Evolutionary conservation across 495 filamentous ascomycete genomes (phyloP), one percentile per base, ranked within the genome.

Genomic region (Penicillium verhagenii): DNA sequence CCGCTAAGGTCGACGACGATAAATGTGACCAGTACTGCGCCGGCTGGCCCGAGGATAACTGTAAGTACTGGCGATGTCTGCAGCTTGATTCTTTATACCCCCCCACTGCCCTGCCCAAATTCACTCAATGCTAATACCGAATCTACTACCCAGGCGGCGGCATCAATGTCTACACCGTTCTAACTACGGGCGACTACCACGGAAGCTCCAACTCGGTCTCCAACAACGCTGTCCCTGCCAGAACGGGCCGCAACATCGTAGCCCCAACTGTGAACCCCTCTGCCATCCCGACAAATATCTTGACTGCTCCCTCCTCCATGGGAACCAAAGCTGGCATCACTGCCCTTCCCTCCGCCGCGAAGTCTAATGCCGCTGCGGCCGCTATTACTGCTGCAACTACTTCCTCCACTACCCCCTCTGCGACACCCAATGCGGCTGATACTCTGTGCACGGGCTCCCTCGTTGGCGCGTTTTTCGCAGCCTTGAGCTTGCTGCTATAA

Each of bases 11-110:
- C 14, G 61, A 64, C 29, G 62, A 68, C 48, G 64, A 63, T 4
- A 35, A 70, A 49, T 78, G 75, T 60, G 59, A 63, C 26, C 46
- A 38, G 1, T 10, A 16, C 3, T 78, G 75, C 46, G n/a, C 60
- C 4, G 75, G 74, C 7, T 78, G 47, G 9, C 53, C 63, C 4
- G 28, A 19, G 14, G 61, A 69, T 24, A 60, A 44, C 0, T 77
- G 75, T 77, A 68, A 57, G 71, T 66, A n/a, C n/a, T n/a, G n/a
- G n/a, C n/a, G n/a, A n/a, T n/a, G n/a, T n/a, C n/a, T n/a, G n/a
- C n/a, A n/a, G n/a, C n/a, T n/a, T n/a, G n/a, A n/a, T n/a, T n/a
- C n/a, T n/a, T n/a, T n/a, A n/a, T n/a, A n/a, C n/a, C n/a, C n/a
- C n/a, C n/a, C n/a, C n/a, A n/a, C n/a, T n/a, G n/a, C n/a, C n/a